Percentiles rank a stretch among this genome's conserved stretches.
Conservation (phyloP, 2,329 filamentous ascomycete species). For the Cladophialophora exuberans region DNA sequence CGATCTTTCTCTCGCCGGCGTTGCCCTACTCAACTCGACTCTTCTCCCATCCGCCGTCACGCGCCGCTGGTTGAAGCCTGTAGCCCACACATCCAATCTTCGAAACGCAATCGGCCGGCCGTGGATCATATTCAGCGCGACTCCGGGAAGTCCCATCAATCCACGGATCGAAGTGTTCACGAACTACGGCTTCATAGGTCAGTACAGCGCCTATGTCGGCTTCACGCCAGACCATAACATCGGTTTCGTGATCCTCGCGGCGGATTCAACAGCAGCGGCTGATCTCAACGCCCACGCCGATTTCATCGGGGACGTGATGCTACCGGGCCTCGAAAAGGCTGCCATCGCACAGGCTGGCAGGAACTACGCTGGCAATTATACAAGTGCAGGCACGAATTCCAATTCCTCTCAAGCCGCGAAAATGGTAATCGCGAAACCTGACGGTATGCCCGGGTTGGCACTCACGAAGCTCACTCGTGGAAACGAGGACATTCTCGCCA, state of each 20-base stretch:
- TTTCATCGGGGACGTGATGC: constrained; percentile 34
- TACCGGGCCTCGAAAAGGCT: constrained; percentile 36
- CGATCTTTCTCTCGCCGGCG: constrained; percentile 49
- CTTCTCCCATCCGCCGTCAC: constrained; percentile 43
- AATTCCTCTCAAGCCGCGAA: constrained; percentile 17
- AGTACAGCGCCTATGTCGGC: constrained; percentile 41
- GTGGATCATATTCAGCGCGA: constrained; percentile 45
- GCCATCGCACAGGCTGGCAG: constrained; percentile 34
- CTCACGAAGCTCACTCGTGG: constrained; percentile 23
- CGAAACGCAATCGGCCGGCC: constrained; percentile 47
- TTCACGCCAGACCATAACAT: constrained; percentile 41
- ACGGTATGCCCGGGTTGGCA: constrained; percentile 23
- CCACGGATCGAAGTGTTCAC: constrained; percentile 42
- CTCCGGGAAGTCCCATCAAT: constrained; percentile 12
- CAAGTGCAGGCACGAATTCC: constrained; percentile 5
- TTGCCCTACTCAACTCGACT: constrained; percentile 46
- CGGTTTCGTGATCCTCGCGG: constrained; percentile 40
- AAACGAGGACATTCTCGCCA: constrained; percentile 21
- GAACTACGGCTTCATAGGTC: constrained; percentile 38
- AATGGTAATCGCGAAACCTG: constrained; percentile 26
- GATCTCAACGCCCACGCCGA: constrained; percentile 37
- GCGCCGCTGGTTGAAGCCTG: constrained; percentile 51
- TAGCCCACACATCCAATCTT: constrained; percentile 36
- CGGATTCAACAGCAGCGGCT: constrained; percentile 26
- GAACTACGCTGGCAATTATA: constrained; percentile 37